These are phyloP conservation scores for Aspergillus neoniger DNA, from an alignment of 2,329 filamentous ascomycete species.

Conservation along the genomic window DNA sequence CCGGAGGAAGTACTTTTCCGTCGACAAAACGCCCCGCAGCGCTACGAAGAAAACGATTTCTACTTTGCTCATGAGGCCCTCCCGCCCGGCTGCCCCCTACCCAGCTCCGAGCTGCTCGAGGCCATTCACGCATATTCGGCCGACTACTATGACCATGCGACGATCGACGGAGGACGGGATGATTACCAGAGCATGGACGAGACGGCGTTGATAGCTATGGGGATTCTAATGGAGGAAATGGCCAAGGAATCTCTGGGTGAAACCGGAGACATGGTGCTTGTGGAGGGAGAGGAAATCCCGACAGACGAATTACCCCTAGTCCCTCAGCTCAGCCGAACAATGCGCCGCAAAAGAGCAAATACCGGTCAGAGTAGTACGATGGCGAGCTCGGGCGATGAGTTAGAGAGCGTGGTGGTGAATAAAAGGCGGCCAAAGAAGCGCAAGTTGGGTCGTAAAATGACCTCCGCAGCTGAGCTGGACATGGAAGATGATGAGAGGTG, in stretches of 20 bases:
- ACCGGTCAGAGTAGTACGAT: slow-evolving; percentile 21
- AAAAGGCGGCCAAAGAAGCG: slow-evolving; percentile 30
- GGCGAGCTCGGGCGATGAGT: slow-evolving; percentile 28
- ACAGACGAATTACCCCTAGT: slow-evolving; percentile 23
- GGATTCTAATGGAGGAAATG: slow-evolving; percentile 62
- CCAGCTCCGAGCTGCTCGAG: slow-evolving; percentile 59
- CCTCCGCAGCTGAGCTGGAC: slow-evolving; percentile 26
- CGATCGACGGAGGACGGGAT: slow-evolving; percentile 33
- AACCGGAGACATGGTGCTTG: slow-evolving; percentile 60
- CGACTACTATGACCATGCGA: slow-evolving; percentile 53
- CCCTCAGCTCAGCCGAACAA: slow-evolving; percentile 6
- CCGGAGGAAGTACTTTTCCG: slow-evolving; percentile 63
- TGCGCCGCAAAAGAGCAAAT: slow-evolving; percentile 25
- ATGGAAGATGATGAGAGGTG: slow-evolving; percentile 23
- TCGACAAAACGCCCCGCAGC: slow-evolving; percentile 50
- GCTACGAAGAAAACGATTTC: slow-evolving; percentile 56
- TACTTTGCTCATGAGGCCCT: slow-evolving; percentile 57
- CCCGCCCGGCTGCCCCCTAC: slow-evolving; percentile 45
- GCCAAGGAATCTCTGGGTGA: slow-evolving; percentile 54
- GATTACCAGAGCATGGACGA: slow-evolving; percentile 61
- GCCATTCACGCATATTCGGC: slow-evolving; percentile 60
- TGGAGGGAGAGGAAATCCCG: slow-evolving; percentile 48
- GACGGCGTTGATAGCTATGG: slow-evolving; percentile 62
- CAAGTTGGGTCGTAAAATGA: slow-evolving; percentile 19
- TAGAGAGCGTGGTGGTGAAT: slow-evolving; percentile 22